These are phyloP conservation scores for Conidiobolus incongruus DNA, from an alignment of 371 early-diverging fungal genomes.

Conservation along the genomic window DNA sequence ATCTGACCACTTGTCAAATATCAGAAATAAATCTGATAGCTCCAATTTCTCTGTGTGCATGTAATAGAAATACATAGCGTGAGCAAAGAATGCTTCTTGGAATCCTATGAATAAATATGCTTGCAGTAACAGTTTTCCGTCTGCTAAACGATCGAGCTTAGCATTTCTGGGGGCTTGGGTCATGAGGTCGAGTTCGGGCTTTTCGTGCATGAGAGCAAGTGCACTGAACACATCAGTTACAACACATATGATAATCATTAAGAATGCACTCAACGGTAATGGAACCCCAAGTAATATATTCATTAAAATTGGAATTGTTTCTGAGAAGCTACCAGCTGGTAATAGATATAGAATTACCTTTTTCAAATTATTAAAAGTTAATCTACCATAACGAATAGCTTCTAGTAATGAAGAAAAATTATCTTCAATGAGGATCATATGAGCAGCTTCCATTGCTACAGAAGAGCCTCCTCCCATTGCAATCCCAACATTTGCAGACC, in stretches of 20 bases:
- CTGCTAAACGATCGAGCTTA: slow-evolving; percentile 27
- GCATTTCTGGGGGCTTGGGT: slow-evolving; percentile 29
- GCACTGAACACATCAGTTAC: slow-evolving; percentile 22
- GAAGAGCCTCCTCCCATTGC: slow-evolving; percentile 83
- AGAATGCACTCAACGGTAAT: slow-evolving; percentile 30
- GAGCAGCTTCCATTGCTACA: slow-evolving; percentile 86
- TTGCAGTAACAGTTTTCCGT: slow-evolving; percentile 22
- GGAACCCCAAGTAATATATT: slow-evolving; percentile 44
- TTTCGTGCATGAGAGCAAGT: slow-evolving; percentile 36
- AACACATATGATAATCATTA: slow-evolving; percentile 32
- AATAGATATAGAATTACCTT: slow-evolving; percentile 56
- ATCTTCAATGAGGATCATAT: slow-evolving; percentile 72
- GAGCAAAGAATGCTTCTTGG: slow-evolving; percentile 26
- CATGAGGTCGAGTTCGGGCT: slow-evolving; percentile 32
- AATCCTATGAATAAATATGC: slow-evolving; percentile 43
- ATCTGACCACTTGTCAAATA: slow-evolving; percentile 18
- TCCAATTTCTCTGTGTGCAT: slow-evolving; percentile 19
- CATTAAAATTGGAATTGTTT: slow-evolving; percentile 39
- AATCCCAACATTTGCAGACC: slow-evolving; percentile 84
- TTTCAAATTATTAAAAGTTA: slow-evolving; percentile 60
- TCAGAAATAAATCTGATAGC: slow-evolving; percentile 22
- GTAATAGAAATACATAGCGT: slow-evolving; percentile 32
- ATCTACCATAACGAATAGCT: slow-evolving; percentile 56
- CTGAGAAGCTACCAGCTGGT: slow-evolving; percentile 43
- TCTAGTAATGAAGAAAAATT: slow-evolving; percentile 48